Conservation (phyloP, 257 asterid genomes). For the Solanum appendiculatum region DNA sequence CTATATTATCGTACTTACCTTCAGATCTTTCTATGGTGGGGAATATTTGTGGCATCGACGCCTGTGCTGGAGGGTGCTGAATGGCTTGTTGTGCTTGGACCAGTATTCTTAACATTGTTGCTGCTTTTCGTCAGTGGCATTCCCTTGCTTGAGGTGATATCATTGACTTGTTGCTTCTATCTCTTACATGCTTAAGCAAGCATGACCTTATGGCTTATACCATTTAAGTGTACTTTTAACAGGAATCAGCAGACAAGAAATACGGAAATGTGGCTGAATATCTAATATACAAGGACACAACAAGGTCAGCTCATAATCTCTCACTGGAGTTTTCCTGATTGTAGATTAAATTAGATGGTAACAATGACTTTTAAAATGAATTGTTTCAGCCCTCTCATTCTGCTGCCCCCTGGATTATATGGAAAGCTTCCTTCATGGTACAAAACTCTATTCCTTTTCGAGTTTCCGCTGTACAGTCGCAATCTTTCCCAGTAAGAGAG, state of each 20-base stretch:
- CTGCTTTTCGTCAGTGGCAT: conserved; percentile 90
- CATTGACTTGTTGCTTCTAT: background rate
- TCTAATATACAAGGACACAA: conserved; percentile 52
- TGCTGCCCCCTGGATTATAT: conserved; percentile 70
- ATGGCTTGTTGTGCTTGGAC: conserved; percentile 89
- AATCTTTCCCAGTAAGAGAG: conserved; percentile 39
- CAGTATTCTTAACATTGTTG: conserved; percentile 60
- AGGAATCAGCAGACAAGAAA: conserved; percentile 91
- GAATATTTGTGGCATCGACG: conserved; percentile 84
- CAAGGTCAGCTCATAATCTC: conserved; percentile 45
- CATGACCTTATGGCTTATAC: background rate
- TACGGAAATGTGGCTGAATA: conserved; percentile 56
- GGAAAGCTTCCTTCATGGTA: conserved; percentile 69
- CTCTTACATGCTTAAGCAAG: background rate
- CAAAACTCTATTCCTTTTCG: conserved; percentile 59
- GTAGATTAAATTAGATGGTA: background rate
- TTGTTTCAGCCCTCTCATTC: conserved; percentile 67
- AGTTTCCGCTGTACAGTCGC: conserved; percentile 82
- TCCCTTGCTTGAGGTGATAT: conserved; percentile 77
- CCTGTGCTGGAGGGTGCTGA: conserved; percentile 73
- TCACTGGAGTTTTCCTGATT: background rate
- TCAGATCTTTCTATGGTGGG: conserved; percentile 98
- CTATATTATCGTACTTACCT: background rate
- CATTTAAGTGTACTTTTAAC: conserved; percentile 22
- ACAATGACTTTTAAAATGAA: background rate